Conservation (phyloP, 139 green algal genomes). For the Chlorella sp. region DNA sequence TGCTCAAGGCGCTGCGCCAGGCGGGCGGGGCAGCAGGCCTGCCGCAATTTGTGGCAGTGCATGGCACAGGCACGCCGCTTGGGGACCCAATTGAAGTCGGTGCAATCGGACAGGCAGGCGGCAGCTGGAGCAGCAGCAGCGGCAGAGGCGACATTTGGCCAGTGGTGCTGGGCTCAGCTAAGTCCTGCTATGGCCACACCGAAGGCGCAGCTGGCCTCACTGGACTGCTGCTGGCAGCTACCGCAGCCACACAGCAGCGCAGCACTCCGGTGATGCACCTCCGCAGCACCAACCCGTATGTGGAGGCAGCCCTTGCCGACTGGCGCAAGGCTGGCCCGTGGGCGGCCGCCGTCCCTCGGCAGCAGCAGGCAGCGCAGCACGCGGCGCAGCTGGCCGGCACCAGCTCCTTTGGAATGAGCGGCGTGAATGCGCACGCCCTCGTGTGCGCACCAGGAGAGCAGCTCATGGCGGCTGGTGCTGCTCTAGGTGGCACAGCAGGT, state of each 20-base stretch:
- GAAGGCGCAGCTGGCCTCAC: conserved; percentile 65
- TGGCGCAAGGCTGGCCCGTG: not conserved
- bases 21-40: not conserved
- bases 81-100: conserved; percentile 54
- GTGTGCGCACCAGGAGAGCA: not conserved
- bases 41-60: conserved; percentile 30
- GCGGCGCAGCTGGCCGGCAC: conserved; percentile 30
- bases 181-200: conserved; percentile 61
- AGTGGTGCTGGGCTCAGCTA: conserved; percentile 47
- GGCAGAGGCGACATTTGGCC: not conserved
- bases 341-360: not conserved
- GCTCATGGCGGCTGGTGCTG: not conserved
- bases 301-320: conserved; percentile 12
- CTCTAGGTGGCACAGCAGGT: not conserved
- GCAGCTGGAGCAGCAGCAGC: no score
- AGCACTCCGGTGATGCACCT: conserved; percentile 62
- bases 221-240: conserved; percentile 63
- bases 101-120: conserved; percentile 6
- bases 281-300: conserved; percentile 65
- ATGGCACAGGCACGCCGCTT: conserved; percentile 61
- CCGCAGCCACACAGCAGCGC: not conserved
- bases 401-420: conserved; percentile 60
- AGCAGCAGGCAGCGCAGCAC: not conserved
- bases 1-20: conserved; percentile 49
- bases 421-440: conserved; percentile 55